Evolutionary conservation across 179 eudicot species (phyloP).

Genomic region (Amaranthus tricolor): DNA sequence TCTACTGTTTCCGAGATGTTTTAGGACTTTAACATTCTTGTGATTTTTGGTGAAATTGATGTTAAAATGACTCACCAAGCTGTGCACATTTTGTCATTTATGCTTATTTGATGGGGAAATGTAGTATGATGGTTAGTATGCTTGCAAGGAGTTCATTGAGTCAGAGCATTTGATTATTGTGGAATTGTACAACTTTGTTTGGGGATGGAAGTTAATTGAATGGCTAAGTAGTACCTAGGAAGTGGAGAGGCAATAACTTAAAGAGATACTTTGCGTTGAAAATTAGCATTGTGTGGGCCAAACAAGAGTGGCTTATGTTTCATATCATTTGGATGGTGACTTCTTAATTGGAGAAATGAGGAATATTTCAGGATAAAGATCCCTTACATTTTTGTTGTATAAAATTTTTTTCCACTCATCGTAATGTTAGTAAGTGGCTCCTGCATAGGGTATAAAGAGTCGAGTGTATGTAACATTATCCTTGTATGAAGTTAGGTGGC

Average conservation of each 20-base stretch:
- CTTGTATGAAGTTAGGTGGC: not conserved
- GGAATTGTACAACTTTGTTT: not conserved
- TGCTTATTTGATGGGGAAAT: not conserved
- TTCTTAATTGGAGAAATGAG: not conserved
- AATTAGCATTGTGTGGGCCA: not conserved
- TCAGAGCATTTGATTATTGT: not conserved
- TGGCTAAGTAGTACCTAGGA: not conserved
- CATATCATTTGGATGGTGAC: not conserved
- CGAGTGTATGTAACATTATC: too few species aligned
- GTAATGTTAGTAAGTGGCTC: too few species aligned
- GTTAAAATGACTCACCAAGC: too few species aligned
- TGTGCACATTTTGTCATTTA: too few species aligned
- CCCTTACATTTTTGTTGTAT: too few species aligned
- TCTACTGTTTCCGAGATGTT: too few species aligned
- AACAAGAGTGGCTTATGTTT: not conserved
- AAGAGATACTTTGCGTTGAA: not conserved
- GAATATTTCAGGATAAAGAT: not conserved
- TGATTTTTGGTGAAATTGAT: not conserved
- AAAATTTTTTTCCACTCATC: too few species aligned
- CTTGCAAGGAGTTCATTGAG: not conserved
- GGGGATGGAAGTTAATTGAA: not conserved
- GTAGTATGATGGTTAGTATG: not conserved
- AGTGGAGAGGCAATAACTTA: not conserved
- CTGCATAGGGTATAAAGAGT: too few species aligned
- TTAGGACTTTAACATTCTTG: too few species aligned